Evolutionary conservation across 192 early-diverging fungal genomes (phyloP), one percentile per base, ranked within the genome.

Genomic region (Podila epigama): DNA sequence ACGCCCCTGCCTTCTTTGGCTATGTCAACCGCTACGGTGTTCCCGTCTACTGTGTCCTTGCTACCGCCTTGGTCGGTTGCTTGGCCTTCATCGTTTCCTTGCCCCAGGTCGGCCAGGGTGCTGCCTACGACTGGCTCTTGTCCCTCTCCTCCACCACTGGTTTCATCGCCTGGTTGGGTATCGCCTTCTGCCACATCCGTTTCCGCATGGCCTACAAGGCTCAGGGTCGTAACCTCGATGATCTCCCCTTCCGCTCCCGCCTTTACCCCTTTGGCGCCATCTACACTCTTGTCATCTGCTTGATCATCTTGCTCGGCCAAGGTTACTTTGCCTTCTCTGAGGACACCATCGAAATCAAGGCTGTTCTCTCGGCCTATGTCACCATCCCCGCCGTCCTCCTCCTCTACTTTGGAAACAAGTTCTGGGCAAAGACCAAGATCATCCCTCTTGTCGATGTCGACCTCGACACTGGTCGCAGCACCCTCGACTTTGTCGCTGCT

Each of bases 131-230:
- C 6, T 91, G 87, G 75, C 60, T 90, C 22, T 60, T 91, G 64
- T 86, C 84, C 32, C 59, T 91, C 1, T 86, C 90, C 6, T 89
- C 92, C 7, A 88, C 95, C 15, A 81, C 91, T 0, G 92, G 93
- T 4, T 89, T 96, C 54, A 80, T 92, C 28, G 90, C 92, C 58
- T 97, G 96, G 94, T 48, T 93, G n/a, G 92, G 92, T 44, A 96
- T 97, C 68, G 86, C 87, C 41, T 66, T 93, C 20, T 89, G 88
- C 51, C 96, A 97, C 63, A 87, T 87, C 61, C 89, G 94, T 15
- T 97, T 95, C 88, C 89, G 94, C 48, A 83, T 83, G 35, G 94
- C 93, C 15, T 92, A 88, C 55, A 60, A 87, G 31, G 84, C 83
- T 32, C 95, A 97, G 84, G 86, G 88, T 3, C 85, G 85, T 58